Evolutionary conservation across 2,329 filamentous ascomycete genomes (phyloP).

Genomic region (Aspergillus alliaceus): DNA sequence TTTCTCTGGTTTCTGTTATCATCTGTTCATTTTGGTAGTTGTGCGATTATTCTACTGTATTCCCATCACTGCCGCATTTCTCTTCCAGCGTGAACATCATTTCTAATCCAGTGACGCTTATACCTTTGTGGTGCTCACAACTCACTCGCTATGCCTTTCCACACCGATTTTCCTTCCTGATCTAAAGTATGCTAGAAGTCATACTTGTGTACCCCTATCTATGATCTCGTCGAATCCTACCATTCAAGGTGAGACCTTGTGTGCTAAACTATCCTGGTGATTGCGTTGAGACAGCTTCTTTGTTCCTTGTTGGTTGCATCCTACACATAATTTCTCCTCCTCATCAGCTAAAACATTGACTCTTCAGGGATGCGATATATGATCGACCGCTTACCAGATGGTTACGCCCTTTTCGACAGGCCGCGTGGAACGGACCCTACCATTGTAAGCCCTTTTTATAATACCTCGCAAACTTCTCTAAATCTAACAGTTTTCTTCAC

Average conservation of each 20-base stretch:
- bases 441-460: slow-evolving; percentile 27
- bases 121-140: neutral
- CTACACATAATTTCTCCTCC: neutral
- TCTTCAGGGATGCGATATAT: slow-evolving; percentile 47
- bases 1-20: neutral
- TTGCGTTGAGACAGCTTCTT: neutral
- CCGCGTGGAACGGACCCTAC: slow-evolving; percentile 40
- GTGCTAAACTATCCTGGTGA: neutral
- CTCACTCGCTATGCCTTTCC: neutral
- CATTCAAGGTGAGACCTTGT: neutral
- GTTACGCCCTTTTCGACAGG: slow-evolving; percentile 55
- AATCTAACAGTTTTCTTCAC: slow-evolving; percentile 10
- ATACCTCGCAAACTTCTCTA: neutral
- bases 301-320: neutral
- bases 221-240: neutral
- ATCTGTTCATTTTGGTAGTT: neutral
- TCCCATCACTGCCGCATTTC: neutral
- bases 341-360: neutral
- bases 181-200: neutral
- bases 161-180: neutral
- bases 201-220: neutral
- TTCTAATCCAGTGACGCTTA: neutral
- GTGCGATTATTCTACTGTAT: neutral
- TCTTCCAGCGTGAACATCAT: neutral
- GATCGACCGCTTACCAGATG: slow-evolving; percentile 54